Evolutionary conservation across 2,329 filamentous ascomycete genomes (phyloP).

Genomic region (Penicillium sclerotigenum): DNA sequence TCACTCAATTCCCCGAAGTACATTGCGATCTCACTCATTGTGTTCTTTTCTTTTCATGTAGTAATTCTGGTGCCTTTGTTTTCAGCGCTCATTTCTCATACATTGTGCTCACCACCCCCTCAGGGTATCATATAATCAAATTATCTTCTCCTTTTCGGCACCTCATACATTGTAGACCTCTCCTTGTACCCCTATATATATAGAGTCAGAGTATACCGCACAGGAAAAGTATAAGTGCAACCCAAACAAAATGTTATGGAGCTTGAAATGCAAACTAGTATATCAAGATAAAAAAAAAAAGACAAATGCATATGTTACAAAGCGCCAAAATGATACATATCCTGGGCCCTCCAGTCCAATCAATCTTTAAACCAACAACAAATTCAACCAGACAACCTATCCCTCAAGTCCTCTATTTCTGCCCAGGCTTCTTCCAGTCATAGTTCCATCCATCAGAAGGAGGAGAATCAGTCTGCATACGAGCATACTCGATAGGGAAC

Average conservation of each 20-base stretch:
- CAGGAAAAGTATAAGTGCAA: background rate
- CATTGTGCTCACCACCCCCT: constrained; percentile 7
- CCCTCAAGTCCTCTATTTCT: constrained; percentile 14
- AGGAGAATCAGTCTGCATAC: constrained; percentile 74
- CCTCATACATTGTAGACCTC: background rate
- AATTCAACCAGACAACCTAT: background rate
- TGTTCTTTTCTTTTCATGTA: constrained; percentile 18
- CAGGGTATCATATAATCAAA: constrained; percentile 11
- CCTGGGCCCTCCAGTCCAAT: constrained; percentile 4
- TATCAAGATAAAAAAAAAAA: background rate
- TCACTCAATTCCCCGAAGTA: constrained; percentile 19
- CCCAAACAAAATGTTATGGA: background rate
- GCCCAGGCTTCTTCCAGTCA: constrained; percentile 68
- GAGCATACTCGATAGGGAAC: constrained; percentile 84
- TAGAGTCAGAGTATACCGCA: background rate
- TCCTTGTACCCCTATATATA: background rate
- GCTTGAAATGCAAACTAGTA: background rate
- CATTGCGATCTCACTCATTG: constrained; percentile 20
- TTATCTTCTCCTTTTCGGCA: constrained; percentile 2
- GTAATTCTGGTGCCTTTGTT: constrained; percentile 11
- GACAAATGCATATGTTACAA: constrained; percentile 26
- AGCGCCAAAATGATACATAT: constrained; percentile 26
- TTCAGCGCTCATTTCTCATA: constrained; percentile 11
- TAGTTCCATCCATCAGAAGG: constrained; percentile 83
- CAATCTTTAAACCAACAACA: background rate